Evolutionary conservation across 2,329 filamentous ascomycete genomes (phyloP), one percentile per base, ranked within the genome.

Genomic region (Waltergamsia citrina): DNA sequence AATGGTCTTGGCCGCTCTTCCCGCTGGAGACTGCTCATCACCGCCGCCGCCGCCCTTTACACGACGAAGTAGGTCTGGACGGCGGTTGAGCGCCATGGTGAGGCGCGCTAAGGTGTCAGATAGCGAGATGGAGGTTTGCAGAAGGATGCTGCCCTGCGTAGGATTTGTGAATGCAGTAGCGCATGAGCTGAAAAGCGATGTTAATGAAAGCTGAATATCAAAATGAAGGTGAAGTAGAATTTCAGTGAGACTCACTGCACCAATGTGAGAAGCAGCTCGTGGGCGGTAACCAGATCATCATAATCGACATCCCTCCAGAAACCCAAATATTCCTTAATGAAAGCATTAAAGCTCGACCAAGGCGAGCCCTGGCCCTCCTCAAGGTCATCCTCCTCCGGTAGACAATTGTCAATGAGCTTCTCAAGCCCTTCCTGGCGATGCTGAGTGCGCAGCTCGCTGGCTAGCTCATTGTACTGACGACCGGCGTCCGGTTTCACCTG

Each of bases 1-100:
- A 38, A 95, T 83, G 33, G 85, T 82, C 50, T 95, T 90, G 14
- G 86, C 87, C 3, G 87, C 87, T 18, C 81, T 77, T 54, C 94
- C 90, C 9, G 90, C 85, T 26, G 95, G 71, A 2, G 86, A 76
- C 45, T 83, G 75, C 45, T 78, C 74, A 18, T 80, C 78, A 17
- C 78, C 80, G 7, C 67, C 67, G 11, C 72, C 64, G 41, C 60
- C 60, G n/a, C 28, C 36, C 23, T 36, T 25, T 8, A 87, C 62
- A 45, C 78, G 71, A 24, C 75, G 71, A 32, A 83, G 80, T 29
- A 95, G 64, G 40, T 92, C 81, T 0, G 87, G 87, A 35, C 78
- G 75, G 41, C 81, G 81, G 53, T 90, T 86, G 25, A 95, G 69
- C 33, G 77, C 81, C 63, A 94, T 85, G 18, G 88, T 88, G 37